phyloP scores from a whole-genome alignment of 2,329 filamentous ascomycete genomes.

The Pseudopyrenochaeta lycopersici region DNA sequence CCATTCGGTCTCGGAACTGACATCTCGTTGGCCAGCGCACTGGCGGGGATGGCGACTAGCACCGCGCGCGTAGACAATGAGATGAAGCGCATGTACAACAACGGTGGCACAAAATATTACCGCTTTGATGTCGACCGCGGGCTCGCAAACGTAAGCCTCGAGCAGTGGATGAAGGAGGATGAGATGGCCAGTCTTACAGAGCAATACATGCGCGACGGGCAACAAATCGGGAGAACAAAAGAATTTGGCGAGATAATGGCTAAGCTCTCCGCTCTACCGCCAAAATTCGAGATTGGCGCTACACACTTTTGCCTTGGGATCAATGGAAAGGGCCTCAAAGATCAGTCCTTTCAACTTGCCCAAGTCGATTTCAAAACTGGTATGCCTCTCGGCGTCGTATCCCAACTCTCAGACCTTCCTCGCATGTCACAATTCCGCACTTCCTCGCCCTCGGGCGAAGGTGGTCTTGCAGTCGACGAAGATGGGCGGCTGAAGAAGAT shows the following conservation, averaged over 20 bases:
- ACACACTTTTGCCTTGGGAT: constrained; percentile 46
- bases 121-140: constrained; percentile 53
- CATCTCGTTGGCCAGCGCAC: constrained; percentile 46
- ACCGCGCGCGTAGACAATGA: constrained; percentile 52
- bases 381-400: constrained; percentile 34
- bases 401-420: constrained; percentile 30
- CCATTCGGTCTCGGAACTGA: constrained; percentile 51
- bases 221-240: constrained; percentile 39
- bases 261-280: constrained; percentile 47
- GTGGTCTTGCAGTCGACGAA: constrained; percentile 38
- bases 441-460: constrained; percentile 40
- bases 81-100: constrained; percentile 52
- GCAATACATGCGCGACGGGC: constrained; percentile 50
- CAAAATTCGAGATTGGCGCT: constrained; percentile 46
- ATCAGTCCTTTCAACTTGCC: constrained; percentile 40
- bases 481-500: constrained; percentile 39
- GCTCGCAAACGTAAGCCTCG: constrained; percentile 48
- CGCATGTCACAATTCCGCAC: constrained; percentile 33
- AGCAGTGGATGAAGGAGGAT: constrained; percentile 54
- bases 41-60: constrained; percentile 50
- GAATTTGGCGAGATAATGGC: constrained; percentile 48
- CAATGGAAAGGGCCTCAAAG: constrained; percentile 37
- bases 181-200: constrained; percentile 51
- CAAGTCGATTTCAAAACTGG: constrained; percentile 52
- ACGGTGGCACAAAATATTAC: constrained; percentile 46